Evolutionary conservation across 148 eudicot species (phyloP), one percentile per base, ranked within the genome.

Genomic region (Diospyros lotus): DNA sequence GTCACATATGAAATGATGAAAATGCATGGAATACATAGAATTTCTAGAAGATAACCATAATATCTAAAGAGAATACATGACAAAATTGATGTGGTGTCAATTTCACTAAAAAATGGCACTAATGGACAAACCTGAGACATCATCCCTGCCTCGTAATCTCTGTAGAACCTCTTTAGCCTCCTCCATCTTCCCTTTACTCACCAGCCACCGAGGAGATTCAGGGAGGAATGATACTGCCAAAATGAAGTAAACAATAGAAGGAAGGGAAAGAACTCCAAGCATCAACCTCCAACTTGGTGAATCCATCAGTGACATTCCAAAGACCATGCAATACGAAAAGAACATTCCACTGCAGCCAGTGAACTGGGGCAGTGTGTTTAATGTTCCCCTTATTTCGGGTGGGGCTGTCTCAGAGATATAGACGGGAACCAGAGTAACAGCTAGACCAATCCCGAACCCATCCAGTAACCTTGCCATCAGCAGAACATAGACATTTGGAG

Each of bases 191-290:
- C 98, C 95, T 87, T 91, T 91, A 79, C 98, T 91, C n/a, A 90
- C 98, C 17, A 94, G 89, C 98, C 98, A 94, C 74, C 98, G 81
- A n/a, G 98, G 98, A 71, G 98, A 94, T 75, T 94, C 98, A 11
- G 97, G 98, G 73, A 94, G 72, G 84, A 79, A 94, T 73, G 83
- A 83, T 66, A 85, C 86, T 8, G 86, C 83, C 76, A 90, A 68
- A 28, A 71, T 79, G 61, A 94, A 80, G 75, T 87, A 94, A 58
- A 78, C 58, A 46, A 94, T 63, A 0, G 98, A 91, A 44, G 98
- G 98, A 65, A 87, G 53, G 0, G 92, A 85, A 42, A 94, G 82
- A 76, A 90, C 88, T 10, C 98, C 98, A 12, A 94, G 98, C 98
- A 94, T 94, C 80, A 92, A 52, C 75, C 98, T 84, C 98, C 98